Base-by-base conservation (phyloP, 202 grass and related monocot genomes). In the Carex arenaria region DNA sequence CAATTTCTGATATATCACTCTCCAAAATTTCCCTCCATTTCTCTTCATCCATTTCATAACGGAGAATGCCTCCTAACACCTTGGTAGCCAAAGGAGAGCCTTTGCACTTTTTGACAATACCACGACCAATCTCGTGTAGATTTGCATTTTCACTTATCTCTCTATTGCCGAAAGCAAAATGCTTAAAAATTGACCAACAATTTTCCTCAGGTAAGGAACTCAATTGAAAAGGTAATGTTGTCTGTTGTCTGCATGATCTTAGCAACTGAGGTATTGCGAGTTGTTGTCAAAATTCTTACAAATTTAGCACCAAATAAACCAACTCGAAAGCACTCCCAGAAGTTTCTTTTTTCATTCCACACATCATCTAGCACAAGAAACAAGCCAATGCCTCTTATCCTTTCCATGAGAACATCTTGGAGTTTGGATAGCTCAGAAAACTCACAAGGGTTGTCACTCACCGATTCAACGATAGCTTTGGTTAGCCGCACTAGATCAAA, bases 291-390 rank as follows among this genome's bases (percentile, higher is more conserved):
- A 38, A 85, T 72, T 78, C 15, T 66, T 54, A 73, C 47, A 53
- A 1, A 11, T 64, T 23, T 30, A 7, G 56, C 70, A 66, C 59
- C 10, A 22, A 10, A 0, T 17, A 85, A 66, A 13, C 40, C 23
- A 30, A 47, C 23, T 49, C 22, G 36, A 10, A 70, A 53, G 14
- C 10, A 5, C 20, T 45, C 84, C 84, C 84, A 86, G 0, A 57
- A 1, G 2, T 70, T 19, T 45, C 8, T 42, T 5, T 80, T 23
- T 42, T 86, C 75, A 61, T 86, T 80, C 74, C 61, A 80, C 2
- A 86, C 22, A 80, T 86, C 84, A 86, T 79, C 84, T 67, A 80
- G 49, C 10, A 85, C 83, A 23, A 68, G 38, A 28, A 78, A 55
- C 1, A 71, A 57, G 7, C 15, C 59, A 9, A 3, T 15, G 23